Evolutionary conservation across 805 yeast species (phyloP).

Genomic region (Candida schatavii): DNA sequence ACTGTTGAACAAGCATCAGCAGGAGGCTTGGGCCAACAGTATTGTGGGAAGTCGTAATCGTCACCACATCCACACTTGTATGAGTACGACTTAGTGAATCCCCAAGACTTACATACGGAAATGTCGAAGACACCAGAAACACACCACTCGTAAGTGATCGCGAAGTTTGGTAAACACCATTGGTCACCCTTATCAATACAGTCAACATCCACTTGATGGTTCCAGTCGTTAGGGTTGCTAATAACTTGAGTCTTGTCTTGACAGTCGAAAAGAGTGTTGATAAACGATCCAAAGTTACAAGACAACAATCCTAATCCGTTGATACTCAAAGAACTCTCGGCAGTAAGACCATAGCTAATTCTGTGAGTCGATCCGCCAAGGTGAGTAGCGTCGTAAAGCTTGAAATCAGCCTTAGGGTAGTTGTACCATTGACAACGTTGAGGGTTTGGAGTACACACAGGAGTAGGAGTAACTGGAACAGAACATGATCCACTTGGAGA

Average conservation of each 20-base stretch:
- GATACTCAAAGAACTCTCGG: background rate
- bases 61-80: slow-evolving; percentile 1
- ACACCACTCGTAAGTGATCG: slow-evolving; percentile 1
- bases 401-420: background rate
- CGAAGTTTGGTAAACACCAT: slow-evolving; percentile 2
- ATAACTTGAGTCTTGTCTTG: background rate
- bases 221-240: background rate
- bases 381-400: background rate
- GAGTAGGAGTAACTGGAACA: background rate
- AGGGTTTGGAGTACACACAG: background rate
- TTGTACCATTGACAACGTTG: background rate
- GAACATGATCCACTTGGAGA: background rate
- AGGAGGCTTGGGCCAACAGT: slow-evolving; percentile 4
- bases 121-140: background rate
- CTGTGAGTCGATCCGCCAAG: background rate
- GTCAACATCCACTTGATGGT: background rate
- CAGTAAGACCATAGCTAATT: background rate
- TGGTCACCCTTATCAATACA: slow-evolving; percentile 1
- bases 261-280: background rate
- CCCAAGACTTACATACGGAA: background rate
- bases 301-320: background rate
- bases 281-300: background rate
- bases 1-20: background rate
- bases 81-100: background rate
- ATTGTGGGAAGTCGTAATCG: background rate